Conservation (phyloP, 148 eudicot genomes). For the Beta vulgaris region DNA sequence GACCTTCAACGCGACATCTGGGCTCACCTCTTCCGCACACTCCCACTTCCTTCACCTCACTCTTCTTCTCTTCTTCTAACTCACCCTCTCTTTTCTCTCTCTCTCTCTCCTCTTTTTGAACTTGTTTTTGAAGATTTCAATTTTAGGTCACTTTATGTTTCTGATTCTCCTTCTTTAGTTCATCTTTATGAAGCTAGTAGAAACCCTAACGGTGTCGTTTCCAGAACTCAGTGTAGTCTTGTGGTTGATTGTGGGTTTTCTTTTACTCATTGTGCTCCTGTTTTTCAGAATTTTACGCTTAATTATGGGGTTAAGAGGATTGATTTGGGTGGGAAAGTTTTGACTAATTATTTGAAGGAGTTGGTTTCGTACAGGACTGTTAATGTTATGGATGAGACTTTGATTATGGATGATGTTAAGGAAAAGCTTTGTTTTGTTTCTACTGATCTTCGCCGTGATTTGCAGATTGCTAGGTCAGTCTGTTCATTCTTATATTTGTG, state of each 20-base stretch:
- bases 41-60: constrained; percentile 34
- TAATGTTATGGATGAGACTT: constrained; percentile 96
- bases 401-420: constrained; percentile 85
- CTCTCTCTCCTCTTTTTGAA: constrained; percentile 53
- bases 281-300: constrained; percentile 67
- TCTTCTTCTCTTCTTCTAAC: constrained; percentile 61
- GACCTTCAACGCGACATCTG: constrained; percentile 80
- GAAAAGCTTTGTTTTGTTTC: constrained; percentile 90
- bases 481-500: not conserved
- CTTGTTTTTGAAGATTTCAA: constrained; percentile 77
- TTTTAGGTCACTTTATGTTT: constrained; percentile 52
- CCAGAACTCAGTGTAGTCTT: constrained; percentile 64
- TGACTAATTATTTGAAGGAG: constrained; percentile 87
- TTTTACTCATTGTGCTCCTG: constrained; percentile 76
- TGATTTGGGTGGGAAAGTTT: constrained; percentile 89
- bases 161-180: constrained; percentile 64
- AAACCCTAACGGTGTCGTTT: constrained; percentile 57
- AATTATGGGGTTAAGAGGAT: constrained; percentile 80
- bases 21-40: constrained; percentile 65
- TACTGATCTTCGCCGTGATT: constrained; percentile 62
- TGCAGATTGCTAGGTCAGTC: constrained; percentile 73
- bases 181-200: constrained; percentile 71
- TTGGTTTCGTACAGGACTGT: constrained; percentile 72
- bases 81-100: constrained; percentile 61
- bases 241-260: constrained; percentile 89